Evolutionary conservation across 495 filamentous ascomycete species (phyloP).

Genomic region (Geopyxis carbonaria): DNA sequence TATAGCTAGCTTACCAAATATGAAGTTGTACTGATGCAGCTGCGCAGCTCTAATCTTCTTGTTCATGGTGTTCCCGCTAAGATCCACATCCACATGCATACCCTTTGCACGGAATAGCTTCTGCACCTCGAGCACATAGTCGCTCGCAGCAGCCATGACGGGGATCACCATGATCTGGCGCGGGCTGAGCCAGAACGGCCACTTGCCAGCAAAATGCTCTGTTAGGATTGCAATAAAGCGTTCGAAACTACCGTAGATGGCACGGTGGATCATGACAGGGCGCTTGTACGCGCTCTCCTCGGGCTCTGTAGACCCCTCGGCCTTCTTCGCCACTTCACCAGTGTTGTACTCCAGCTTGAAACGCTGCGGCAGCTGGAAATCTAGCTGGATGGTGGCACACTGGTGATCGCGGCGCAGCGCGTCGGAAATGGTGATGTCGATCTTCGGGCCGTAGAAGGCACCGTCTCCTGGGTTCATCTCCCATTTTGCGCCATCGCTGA

Average conservation of each 20-base stretch:
- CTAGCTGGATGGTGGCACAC: slow-evolving; percentile 93
- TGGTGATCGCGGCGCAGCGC: slow-evolving; percentile 61
- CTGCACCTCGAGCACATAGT: slow-evolving; percentile 76
- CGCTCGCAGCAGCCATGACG: slow-evolving; percentile 66
- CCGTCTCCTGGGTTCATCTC: slow-evolving; percentile 82
- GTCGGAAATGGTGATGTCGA: slow-evolving; percentile 81
- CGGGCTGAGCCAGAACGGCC: slow-evolving; percentile 95
- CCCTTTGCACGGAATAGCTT: slow-evolving; percentile 34
- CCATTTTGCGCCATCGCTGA: slow-evolving; percentile 52
- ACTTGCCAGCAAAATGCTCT: slow-evolving; percentile 93
- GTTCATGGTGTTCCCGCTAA: slow-evolving; percentile 78
- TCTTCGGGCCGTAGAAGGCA: slow-evolving; percentile 93
- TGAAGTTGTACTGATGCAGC: slow-evolving; percentile 78
- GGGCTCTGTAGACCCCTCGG: slow-evolving; percentile 18
- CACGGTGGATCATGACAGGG: slow-evolving; percentile 93
- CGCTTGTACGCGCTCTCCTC: slow-evolving; percentile 44
- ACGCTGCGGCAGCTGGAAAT: slow-evolving; percentile 78
- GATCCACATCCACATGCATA: slow-evolving; percentile 71
- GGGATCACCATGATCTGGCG: slow-evolving; percentile 84
- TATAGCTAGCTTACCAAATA: slow-evolving; percentile 43
- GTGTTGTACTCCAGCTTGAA: slow-evolving; percentile 76
- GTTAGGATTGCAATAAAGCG: slow-evolving; percentile 84
- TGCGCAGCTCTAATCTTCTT: slow-evolving; percentile 92
- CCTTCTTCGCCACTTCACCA: slow-evolving; percentile 34
- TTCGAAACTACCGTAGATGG: slow-evolving; percentile 85